Evolutionary conservation across 2,329 filamentous ascomycete genomes (phyloP), one percentile per base, ranked within the genome.

Genomic region (Gaeumannomyces sp.): DNA sequence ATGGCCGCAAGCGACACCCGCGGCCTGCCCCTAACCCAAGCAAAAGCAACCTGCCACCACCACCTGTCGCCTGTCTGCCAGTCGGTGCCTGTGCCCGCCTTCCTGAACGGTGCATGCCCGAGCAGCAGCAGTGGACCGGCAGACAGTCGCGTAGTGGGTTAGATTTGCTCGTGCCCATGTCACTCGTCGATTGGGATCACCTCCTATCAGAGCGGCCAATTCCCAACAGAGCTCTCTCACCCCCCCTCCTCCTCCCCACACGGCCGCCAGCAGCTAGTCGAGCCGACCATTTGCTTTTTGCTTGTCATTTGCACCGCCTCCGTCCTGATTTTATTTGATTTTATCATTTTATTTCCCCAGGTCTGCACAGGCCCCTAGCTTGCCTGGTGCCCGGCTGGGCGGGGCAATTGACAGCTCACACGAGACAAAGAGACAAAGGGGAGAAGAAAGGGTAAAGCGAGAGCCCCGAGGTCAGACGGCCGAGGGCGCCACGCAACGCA

Each of bases 201-300:
- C 45, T 53, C 45, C 45, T 53, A 53, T 53, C 45, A 53, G 45
- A 53, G 45, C 45, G 45, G 45, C 45, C 45, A 53, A 53, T 53
- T 25, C 19, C 45, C 45, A 50, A 50, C 22, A n/a, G 10, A 22
- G 45, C 22, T 10, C 45, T n/a, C 45, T n/a, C 45, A 6, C 16
- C 5, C 45, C 22, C 45, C 45, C 45, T 50, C 22, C 45, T 53
- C 14, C 45, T 53, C 22, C 22, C 19, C 45, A 53, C 45, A 53
- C 45, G 45, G 45, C 45, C 22, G 38, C 22, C 45, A 53, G 19
- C 45, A n/a, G 45, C 45, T 53, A 53, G 45, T 25, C 22, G 7
- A n/a, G 22, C 45, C 45, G 45, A 53, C 45, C 45, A 22, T 19
- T 45, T 45, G 14, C 38, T 45, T 16, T n/a, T 16, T 45, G 38